phyloP scores from a whole-genome alignment of 257 asterid species.

The Lycium ferocissimum region DNA sequence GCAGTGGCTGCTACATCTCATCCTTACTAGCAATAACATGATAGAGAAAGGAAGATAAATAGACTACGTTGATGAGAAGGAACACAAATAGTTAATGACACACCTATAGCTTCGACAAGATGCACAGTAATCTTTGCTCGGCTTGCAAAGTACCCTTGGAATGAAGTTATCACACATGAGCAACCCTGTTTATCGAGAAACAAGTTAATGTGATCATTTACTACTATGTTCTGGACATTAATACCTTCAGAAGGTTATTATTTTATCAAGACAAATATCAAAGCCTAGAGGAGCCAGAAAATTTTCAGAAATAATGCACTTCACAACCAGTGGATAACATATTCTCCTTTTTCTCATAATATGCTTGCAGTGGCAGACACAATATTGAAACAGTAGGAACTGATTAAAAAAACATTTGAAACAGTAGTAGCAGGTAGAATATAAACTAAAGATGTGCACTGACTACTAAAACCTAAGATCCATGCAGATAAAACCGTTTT shows the following conservation, averaged over 20 bases:
- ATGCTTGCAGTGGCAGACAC: too few relatives aligned
- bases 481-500: not conserved
- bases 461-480: not conserved
- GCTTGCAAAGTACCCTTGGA: slow-evolving; percentile 61
- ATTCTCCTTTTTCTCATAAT: not conserved
- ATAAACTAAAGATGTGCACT: not conserved
- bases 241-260: not conserved
- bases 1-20: not conserved
- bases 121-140: slow-evolving; percentile 65
- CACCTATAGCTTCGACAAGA: slow-evolving; percentile 92
- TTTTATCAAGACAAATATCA: not conserved
- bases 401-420: too few relatives aligned
- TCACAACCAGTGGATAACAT: not conserved
- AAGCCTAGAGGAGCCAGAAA: not conserved
- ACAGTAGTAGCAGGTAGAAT: not conserved
- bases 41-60: not conserved
- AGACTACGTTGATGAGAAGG: not conserved
- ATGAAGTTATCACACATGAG: slow-evolving; percentile 61
- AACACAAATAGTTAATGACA: slow-evolving; percentile 21
- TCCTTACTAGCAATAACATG: not conserved
- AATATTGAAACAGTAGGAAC: not conserved
- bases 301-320: not conserved
- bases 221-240: not conserved
- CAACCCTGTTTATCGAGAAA: slow-evolving; percentile 64
- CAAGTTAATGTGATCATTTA: not conserved